A percentile compares a stretch with the other conserved stretches of the same genome.
phyloP scores from a whole-genome alignment of 139 green algal genomes.

The Picochlorum sp. region DNA sequence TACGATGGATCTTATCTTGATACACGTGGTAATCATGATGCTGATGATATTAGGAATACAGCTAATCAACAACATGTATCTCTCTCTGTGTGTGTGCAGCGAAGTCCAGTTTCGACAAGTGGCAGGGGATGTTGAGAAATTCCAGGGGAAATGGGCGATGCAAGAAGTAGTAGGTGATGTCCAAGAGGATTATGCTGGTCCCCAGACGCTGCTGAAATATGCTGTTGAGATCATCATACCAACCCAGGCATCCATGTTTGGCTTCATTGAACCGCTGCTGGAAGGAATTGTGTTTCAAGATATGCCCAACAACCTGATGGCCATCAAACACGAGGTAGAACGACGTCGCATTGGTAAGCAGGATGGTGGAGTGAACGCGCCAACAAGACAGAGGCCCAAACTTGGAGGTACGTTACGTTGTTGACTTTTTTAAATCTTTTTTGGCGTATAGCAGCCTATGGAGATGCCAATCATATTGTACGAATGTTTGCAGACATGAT shows the following conservation, averaged over 20 bases:
- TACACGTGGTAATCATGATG: neutral
- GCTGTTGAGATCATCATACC: constrained; percentile 49
- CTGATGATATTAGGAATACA: too few relatives aligned
- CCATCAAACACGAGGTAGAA: constrained; percentile 42
- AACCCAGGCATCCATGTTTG: constrained; percentile 16
- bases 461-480: neutral
- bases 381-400: neutral
- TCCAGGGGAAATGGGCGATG: constrained; percentile 60
- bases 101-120: constrained; percentile 56
- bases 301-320: constrained; percentile 41
- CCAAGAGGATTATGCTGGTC: neutral
- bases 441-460: too few relatives aligned
- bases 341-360: neutral
- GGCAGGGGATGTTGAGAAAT: constrained; percentile 37
- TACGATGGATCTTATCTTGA: neutral
- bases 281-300: constrained; percentile 51
- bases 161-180: constrained; percentile 6
- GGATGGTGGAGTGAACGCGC: neutral
- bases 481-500: constrained; percentile 20
- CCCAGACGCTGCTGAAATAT: constrained; percentile 48
- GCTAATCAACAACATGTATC: too few relatives aligned
- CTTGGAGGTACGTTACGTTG: constrained; percentile 2
- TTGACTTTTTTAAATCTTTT: neutral
- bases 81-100: neutral
- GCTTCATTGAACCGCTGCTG: constrained; percentile 46